Base-by-base conservation (phyloP, 257 asterid species). In the Fraxinus cuspidata region DNA sequence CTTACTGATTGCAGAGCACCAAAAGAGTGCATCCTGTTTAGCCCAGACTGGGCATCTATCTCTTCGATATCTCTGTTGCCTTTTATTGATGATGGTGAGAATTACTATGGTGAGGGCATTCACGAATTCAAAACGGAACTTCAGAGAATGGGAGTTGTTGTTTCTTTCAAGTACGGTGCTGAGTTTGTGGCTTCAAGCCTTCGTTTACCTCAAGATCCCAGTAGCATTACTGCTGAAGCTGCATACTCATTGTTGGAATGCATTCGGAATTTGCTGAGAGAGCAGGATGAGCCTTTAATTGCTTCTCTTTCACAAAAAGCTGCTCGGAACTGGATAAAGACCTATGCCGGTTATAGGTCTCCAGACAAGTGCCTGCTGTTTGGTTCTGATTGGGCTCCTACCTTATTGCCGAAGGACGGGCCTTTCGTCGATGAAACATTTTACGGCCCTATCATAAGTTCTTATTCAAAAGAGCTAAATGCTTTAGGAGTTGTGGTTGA, bases 401-500 rank as follows among this genome's bases (percentile, higher is more conserved):
- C 74, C 60, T 79, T 84, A 77, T 75, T n/a, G 70, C 65, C 49
- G 7, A 82, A 78, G 65, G 87, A 81, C 51, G 87, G 84, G 13
- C 87, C 87, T 10, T 84, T 84, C 85, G 69, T 81, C 10, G 84
- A 84, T 68, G 81, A 73, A 44, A 72, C 42, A 0, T 81, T 84
- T 72, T 81, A 81, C 60, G 85, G 83, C 42, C 67, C 83, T 34
- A 64, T 38, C 2, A 78, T 84, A n/a, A 60, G n/a, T 7, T 72
- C 75, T 12, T 84, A 75, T 70, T 47, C 42, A 47, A 75, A 44
- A 38, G 85, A 84, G 77, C 85, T 84, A 9, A 21, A 70, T 7
- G 75, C 74, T 56, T 65, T 84, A 34, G 85, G 83, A 9, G 85
- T 73, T 67, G 81, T 53, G 18, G 67, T 72, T 75, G 83, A 84